These are phyloP conservation scores for Hexamita inflata DNA, from an alignment of 208 protist genomes.

Conservation along the genomic window DNA sequence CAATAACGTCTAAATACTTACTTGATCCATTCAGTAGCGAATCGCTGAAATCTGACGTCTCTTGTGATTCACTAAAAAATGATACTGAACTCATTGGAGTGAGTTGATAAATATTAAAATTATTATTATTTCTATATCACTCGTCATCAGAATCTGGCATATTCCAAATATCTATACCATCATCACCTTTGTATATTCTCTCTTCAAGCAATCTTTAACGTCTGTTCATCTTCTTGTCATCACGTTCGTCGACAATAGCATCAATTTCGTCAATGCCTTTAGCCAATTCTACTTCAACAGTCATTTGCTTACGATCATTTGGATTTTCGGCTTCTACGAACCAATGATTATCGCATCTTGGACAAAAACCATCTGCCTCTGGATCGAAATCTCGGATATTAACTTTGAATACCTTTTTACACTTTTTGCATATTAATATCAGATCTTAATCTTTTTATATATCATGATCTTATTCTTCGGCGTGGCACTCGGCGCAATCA, in stretches of 20 bases:
- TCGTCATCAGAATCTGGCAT: too few species aligned
- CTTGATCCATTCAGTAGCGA: too few species aligned
- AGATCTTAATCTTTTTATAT: conserved; percentile 47
- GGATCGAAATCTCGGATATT: conserved; percentile 43
- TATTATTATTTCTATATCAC: too few species aligned
- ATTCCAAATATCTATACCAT: conserved; percentile 1
- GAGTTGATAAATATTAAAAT: too few species aligned
- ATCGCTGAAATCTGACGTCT: too few species aligned
- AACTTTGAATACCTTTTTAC: conserved; percentile 56
- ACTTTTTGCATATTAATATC: conserved; percentile 55
- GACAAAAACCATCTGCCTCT: conserved; percentile 54
- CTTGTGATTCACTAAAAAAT: too few species aligned
- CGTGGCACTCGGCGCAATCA: conserved; percentile 56
- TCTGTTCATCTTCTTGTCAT: conserved; percentile 1
- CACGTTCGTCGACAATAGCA: background rate
- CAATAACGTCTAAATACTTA: too few species aligned
- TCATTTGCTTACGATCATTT: conserved; percentile 28
- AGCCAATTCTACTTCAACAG: conserved; percentile 2
- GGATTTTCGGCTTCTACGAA: conserved; percentile 40
- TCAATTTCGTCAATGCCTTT: conserved; percentile 4
- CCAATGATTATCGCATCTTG: conserved; percentile 52
- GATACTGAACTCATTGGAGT: too few species aligned
- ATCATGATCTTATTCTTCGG: conserved; percentile 44
- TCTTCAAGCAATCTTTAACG: conserved; percentile 7
- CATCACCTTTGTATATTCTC: conserved; percentile 6